Conservation (phyloP, 2,329 filamentous ascomycete species). For the Aspergillus sp. region DNA sequence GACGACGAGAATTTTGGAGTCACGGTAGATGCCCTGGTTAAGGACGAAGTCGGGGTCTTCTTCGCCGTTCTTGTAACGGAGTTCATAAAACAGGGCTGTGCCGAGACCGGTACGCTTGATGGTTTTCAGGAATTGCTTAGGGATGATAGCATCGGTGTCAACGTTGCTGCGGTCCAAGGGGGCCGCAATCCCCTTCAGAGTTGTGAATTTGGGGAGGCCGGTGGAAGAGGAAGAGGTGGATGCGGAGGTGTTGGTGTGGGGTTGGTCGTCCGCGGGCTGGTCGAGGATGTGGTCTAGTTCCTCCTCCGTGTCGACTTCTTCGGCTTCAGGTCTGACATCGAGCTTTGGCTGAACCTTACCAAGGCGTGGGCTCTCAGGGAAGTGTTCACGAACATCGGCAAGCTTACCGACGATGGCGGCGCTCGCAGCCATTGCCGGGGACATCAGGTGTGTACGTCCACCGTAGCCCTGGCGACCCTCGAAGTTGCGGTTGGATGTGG, state of each 20-base stretch:
- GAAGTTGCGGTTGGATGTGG: slow-evolving; percentile 95
- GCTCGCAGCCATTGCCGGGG: slow-evolving; percentile 92
- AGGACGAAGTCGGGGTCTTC: slow-evolving; percentile 83
- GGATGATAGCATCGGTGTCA: slow-evolving; percentile 99
- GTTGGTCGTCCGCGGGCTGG: slow-evolving; percentile 60
- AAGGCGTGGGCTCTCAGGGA: slow-evolving; percentile 48
- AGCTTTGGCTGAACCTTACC: slow-evolving; percentile 57
- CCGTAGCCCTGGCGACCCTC: slow-evolving; percentile 92
- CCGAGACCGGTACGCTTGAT: slow-evolving; percentile 97
- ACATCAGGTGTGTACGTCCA: slow-evolving; percentile 93
- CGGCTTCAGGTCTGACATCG: slow-evolving; percentile 59
- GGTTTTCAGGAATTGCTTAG: slow-evolving; percentile 98
- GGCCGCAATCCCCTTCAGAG: slow-evolving; percentile 82
- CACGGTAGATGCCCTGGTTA: slow-evolving; percentile 83
- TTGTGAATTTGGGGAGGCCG: slow-evolving; percentile 80
- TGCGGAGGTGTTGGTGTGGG: slow-evolving; percentile 61
- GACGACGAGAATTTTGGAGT: slow-evolving; percentile 84
- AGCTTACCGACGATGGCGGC: slow-evolving; percentile 88
- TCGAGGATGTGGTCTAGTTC: slow-evolving; percentile 66
- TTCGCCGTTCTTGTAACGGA: slow-evolving; percentile 74
- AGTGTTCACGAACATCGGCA: slow-evolving; percentile 81
- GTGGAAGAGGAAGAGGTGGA: slow-evolving; percentile 45
- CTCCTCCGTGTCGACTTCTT: slow-evolving; percentile 60
- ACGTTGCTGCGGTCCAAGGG: slow-evolving; percentile 86
- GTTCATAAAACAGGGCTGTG: slow-evolving; percentile 79